These are phyloP conservation scores for Colletotrichum brevisporum DNA, from an alignment of 2,329 filamentous ascomycete species.

Conservation along the genomic window DNA sequence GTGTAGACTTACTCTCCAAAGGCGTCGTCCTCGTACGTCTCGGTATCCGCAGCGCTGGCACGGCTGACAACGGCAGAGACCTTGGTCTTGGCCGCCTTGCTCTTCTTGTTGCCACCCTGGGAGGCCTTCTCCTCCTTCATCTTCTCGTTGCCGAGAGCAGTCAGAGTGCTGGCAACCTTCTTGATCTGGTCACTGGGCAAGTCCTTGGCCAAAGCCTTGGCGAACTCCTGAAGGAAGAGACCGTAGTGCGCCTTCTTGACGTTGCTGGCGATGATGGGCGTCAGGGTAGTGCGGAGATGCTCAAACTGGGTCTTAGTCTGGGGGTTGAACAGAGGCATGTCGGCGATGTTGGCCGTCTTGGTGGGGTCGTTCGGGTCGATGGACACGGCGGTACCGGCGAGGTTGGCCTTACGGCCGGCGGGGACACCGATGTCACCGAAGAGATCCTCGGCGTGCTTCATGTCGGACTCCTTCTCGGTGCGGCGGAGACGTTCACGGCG, in stretches of 20 bases:
- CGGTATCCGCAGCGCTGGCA: conserved; percentile 76
- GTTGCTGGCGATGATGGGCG: conserved; percentile 81
- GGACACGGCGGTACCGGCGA: conserved; percentile 75
- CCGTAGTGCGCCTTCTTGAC: conserved; percentile 91
- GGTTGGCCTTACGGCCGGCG: conserved; percentile 76
- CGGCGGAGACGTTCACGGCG: conserved; percentile 81
- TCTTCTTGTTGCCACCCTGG: conserved; percentile 96
- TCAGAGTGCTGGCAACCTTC: conserved; percentile 90
- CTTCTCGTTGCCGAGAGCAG: conserved; percentile 96
- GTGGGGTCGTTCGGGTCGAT: conserved; percentile 80
- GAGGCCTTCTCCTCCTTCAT: conserved; percentile 97
- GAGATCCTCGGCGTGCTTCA: conserved; percentile 91
- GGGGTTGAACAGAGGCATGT: conserved; percentile 89
- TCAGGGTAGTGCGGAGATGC: conserved; percentile 81
- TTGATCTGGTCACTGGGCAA: conserved; percentile 95
- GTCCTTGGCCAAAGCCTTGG: conserved; percentile 88
- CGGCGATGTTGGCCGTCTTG: conserved; percentile 84
- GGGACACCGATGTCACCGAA: conserved; percentile 82
- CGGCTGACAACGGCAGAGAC: conserved; percentile 79
- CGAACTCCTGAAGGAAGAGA: conserved; percentile 91
- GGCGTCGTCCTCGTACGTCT: conserved; percentile 81
- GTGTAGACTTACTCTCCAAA: conserved; percentile 82
- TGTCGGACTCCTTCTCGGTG: conserved; percentile 89
- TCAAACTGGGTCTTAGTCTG: conserved; percentile 89
- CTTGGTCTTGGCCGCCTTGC: conserved; percentile 97